Evolutionary conservation across 192 early-diverging fungal genomes (phyloP).

Genomic region (Coemansia sp.): DNA sequence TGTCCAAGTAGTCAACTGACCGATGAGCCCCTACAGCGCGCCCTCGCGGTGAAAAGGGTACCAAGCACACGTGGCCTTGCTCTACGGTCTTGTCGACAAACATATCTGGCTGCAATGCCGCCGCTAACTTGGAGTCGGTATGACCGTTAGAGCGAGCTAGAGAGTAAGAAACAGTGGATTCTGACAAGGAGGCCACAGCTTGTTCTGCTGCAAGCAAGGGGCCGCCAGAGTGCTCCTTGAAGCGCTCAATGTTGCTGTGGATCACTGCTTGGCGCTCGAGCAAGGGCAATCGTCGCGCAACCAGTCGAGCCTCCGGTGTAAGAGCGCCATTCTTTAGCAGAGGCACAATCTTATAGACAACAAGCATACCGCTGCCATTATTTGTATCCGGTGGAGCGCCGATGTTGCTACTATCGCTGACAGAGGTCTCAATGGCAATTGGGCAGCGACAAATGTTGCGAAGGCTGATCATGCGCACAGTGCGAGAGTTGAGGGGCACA

Average conservation of each 20-base stretch:
- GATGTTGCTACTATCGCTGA: slow-evolving; percentile 39
- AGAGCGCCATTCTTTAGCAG: neutral
- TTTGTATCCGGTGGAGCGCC: slow-evolving; percentile 20
- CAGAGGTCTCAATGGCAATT: slow-evolving; percentile 31
- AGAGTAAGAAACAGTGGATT: neutral
- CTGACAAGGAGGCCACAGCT: slow-evolving; percentile 2
- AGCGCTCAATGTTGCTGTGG: slow-evolving; percentile 41
- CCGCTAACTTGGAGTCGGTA: neutral
- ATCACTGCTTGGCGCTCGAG: slow-evolving; percentile 55
- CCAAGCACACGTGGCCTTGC: slow-evolving; percentile 42
- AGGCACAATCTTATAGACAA: slow-evolving; percentile 20
- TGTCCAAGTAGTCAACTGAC: slow-evolving; percentile 40
- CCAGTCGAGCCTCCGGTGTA: slow-evolving; percentile 27
- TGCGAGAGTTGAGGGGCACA: slow-evolving; percentile 80
- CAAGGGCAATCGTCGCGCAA: slow-evolving; percentile 34
- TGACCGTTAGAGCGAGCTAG: neutral
- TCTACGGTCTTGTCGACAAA: slow-evolving; percentile 49
- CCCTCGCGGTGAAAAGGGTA: slow-evolving; percentile 24
- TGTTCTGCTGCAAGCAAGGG: neutral
- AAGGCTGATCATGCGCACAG: slow-evolving; percentile 76
- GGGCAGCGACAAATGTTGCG: slow-evolving; percentile 74
- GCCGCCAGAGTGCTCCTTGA: slow-evolving; percentile 30
- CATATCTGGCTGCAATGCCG: slow-evolving; percentile 24
- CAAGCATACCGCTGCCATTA: slow-evolving; percentile 39
- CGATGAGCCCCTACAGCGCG: neutral